Evolutionary conservation across 2,329 filamentous ascomycete genomes (phyloP), one percentile per base, ranked within the genome.

Genomic region (Cercospora nicotianae): DNA sequence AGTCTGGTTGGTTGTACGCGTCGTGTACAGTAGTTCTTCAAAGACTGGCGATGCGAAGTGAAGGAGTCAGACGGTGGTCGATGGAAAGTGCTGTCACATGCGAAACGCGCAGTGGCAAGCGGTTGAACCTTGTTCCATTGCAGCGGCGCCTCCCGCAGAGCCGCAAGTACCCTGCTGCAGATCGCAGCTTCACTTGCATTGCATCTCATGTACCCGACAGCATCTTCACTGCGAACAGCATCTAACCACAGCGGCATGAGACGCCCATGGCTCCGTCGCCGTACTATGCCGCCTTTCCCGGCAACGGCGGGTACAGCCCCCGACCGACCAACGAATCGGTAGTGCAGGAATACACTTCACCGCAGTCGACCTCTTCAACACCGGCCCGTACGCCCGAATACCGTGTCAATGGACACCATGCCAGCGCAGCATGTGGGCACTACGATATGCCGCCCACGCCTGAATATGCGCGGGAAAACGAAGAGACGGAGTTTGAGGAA

Each of bases 401-500:
- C 42, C 60, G 31, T 59, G 28, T 31, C 55, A 59, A 59, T 59
- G 55, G 55, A 59, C 55, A 59, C 5, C 28, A 59, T 5, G 28
- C 55, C 31, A 18, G 55, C 31, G 55, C 55, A 59, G 55, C 55
- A 36, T 57, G 48, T 33, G 51, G 62, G n/a, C 48, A 53, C 33
- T 42, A 57, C 26, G 70, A 72, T 12, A 70, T 72, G 20, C 73
- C 73, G 8, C 70, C 71, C 5, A 78, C 76, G 6, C 77, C 82
- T 39, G 78, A 81, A 65, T 79, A 83, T 66, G 83, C 84, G 60
- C 82, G 84, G 71, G 83, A 85, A 72, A 85, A 85, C 73, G 79
- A 81, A 62, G 76, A 69, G 55, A 60, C 71, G 33, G 73, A 72
- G 69, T 71, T 74, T 39, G 70, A 75, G 59, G 65, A 75, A 60